Percentiles rank a stretch among this genome's conserved stretches.
Conservation (phyloP, 2,329 filamentous ascomycete species). For the Massarina eburnea region DNA sequence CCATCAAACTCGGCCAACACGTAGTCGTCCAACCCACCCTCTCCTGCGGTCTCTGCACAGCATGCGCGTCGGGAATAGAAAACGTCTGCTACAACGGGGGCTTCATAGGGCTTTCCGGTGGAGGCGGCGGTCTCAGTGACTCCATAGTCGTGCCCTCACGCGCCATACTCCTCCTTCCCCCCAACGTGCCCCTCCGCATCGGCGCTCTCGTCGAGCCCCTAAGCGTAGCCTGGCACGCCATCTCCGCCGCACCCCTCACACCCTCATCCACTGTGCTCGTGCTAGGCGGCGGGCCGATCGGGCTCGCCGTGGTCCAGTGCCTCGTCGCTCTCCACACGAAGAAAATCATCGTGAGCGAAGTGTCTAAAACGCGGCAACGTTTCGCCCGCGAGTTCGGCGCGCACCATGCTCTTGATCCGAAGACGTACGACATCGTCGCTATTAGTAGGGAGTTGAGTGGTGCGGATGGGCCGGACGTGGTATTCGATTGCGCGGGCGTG, state of each 20-base stretch:
- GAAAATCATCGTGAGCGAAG: conserved; percentile 61
- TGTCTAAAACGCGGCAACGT: conserved; percentile 53
- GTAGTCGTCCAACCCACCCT: conserved; percentile 64
- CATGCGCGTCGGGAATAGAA: conserved; percentile 55
- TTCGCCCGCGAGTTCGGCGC: conserved; percentile 60
- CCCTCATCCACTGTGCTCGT: conserved; percentile 55
- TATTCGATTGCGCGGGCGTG: conserved; percentile 65
- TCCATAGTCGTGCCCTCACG: conserved; percentile 55
- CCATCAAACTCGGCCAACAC: conserved; percentile 55
- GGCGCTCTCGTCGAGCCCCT: conserved; percentile 65
- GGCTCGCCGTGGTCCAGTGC: conserved; percentile 61
- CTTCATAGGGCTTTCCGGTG: conserved; percentile 55
- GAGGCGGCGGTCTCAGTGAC: conserved; percentile 59
- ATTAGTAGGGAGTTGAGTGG: conserved; percentile 52
- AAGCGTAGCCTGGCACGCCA: conserved; percentile 66
- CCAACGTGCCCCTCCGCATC: conserved; percentile 55
- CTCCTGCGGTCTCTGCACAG: conserved; percentile 58
- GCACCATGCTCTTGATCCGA: conserved; percentile 56
- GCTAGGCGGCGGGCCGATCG: conserved; percentile 65
- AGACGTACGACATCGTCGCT: conserved; percentile 52
- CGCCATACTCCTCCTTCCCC: conserved; percentile 54
- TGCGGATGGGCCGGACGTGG: conserved; percentile 57
- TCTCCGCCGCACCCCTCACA: conserved; percentile 52
- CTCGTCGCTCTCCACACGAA: conserved; percentile 56
- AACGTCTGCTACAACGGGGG: conserved; percentile 62